A percentile compares a stretch with the other conserved stretches of the same genome.
Conservation (phyloP, 1,139 yeast species). For the Lodderomyces theae region DNA sequence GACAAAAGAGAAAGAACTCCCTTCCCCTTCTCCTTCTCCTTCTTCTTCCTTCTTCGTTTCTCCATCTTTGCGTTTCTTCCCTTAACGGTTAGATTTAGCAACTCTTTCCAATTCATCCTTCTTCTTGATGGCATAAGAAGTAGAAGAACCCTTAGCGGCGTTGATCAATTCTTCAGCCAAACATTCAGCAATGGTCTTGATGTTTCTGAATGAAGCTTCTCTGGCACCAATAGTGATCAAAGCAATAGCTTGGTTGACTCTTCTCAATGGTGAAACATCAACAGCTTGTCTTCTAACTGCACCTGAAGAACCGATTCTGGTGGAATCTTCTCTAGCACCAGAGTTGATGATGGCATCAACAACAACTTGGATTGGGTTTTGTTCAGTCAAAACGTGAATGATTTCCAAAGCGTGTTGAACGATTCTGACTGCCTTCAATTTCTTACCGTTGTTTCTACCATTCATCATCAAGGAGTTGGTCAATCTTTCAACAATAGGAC, state of each 20-base stretch:
- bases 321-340: conserved; percentile 99
- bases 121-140: conserved; percentile 99
- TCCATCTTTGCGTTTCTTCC: too few relatives aligned
- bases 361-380: conserved; percentile 98
- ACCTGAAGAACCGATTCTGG: conserved; percentile 99
- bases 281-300: conserved; percentile 99
- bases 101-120: conserved; percentile 99
- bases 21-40: not conserved
- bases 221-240: conserved; percentile 99
- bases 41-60: not conserved
- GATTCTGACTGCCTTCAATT: conserved; percentile 99
- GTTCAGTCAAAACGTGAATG: conserved; percentile 96
- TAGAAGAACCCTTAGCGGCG: conserved; percentile 99
- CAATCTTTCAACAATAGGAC: conserved; percentile 98
- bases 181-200: conserved; percentile 99
- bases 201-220: conserved; percentile 99
- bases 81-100: conserved; percentile 99
- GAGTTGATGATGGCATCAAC: conserved; percentile 99
- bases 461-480: conserved; percentile 99
- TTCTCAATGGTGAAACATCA: conserved; percentile 99
- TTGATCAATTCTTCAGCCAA: conserved; percentile 99
- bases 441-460: conserved; percentile 99
- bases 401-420: conserved; percentile 99
- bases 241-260: conserved; percentile 99
- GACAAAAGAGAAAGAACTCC: not conserved